These are phyloP conservation scores for Tympanopsis confertula DNA, from an alignment of 2,329 filamentous ascomycete species.

Conservation along the genomic window DNA sequence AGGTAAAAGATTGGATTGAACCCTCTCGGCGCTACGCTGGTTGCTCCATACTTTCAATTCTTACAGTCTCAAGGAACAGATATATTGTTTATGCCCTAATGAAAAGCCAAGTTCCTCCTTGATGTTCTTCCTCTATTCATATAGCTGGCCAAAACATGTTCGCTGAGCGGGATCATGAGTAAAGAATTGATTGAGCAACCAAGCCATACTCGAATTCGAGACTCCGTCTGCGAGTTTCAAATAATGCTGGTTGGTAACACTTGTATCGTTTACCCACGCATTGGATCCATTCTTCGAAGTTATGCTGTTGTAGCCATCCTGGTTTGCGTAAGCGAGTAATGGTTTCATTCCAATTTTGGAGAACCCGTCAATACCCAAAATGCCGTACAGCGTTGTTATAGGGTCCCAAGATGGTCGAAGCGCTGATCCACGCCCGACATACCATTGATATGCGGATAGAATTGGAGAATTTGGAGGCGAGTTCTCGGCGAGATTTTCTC, in stretches of 20 bases:
- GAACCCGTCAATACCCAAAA: conserved; percentile 18
- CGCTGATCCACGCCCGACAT: conserved; percentile 17
- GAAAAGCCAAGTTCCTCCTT: too few species aligned
- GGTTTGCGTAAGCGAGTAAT: conserved; percentile 23
- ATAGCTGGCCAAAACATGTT: too few species aligned
- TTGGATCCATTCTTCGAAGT: conserved; percentile 24
- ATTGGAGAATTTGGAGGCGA: conserved; percentile 20
- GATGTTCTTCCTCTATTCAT: too few species aligned
- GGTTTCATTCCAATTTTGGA: too few species aligned
- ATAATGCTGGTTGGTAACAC: conserved; percentile 24
- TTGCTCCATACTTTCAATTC: too few species aligned
- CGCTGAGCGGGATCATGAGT: too few species aligned
- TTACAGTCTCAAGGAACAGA: too few species aligned
- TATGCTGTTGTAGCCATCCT: conserved; percentile 26
- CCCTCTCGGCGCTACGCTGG: too few species aligned
- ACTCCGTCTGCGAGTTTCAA: conserved; percentile 17
- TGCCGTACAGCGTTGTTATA: conserved; percentile 25
- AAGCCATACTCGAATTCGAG: too few species aligned
- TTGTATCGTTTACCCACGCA: conserved; percentile 24
- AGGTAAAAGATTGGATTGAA: too few species aligned
- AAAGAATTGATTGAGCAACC: too few species aligned
- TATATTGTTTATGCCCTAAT: too few species aligned
- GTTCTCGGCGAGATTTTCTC: conserved; percentile 18
- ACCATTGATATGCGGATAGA: conserved; percentile 24
- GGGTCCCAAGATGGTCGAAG: conserved; percentile 29